Percentiles rank a stretch among this genome's conserved stretches.
phyloP scores from a whole-genome alignment of 2,329 filamentous ascomycete genomes.

The Immersiporthe knoxdaviesiana region DNA sequence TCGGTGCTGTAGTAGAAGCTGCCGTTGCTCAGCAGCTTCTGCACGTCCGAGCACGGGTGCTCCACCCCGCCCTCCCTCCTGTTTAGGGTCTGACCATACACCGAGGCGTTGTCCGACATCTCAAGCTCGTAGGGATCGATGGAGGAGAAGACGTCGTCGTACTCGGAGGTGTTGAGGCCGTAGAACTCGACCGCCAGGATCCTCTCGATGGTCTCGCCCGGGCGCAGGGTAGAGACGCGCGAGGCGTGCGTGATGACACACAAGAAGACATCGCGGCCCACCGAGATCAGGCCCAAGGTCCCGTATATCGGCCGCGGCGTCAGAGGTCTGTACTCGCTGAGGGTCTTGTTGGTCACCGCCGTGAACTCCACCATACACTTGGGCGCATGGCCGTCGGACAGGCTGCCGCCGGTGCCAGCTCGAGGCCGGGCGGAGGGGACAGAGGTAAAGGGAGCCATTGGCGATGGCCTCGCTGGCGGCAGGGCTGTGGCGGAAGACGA shows the following conservation, averaged over 20 bases:
- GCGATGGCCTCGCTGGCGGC: constrained; percentile 62
- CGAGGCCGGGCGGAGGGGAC: constrained; percentile 51
- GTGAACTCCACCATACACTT: constrained; percentile 90
- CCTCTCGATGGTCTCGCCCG: constrained; percentile 85
- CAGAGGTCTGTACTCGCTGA: constrained; percentile 77
- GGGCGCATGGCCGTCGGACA: constrained; percentile 51
- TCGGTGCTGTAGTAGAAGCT: constrained; percentile 99
- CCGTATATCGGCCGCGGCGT: constrained; percentile 77
- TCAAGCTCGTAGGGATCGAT: constrained; percentile 57
- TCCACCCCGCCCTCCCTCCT: constrained; percentile 73
- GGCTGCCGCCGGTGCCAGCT: constrained; percentile 39
- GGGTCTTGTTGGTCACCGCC: constrained; percentile 63
- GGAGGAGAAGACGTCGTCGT: constrained; percentile 71
- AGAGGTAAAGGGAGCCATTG: constrained; percentile 62
- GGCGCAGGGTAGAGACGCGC: constrained; percentile 79
- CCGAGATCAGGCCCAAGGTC: constrained; percentile 84
- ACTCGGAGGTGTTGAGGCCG: constrained; percentile 84
- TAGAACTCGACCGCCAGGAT: constrained; percentile 90
- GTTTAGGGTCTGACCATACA: constrained; percentile 58
- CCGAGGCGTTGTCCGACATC: constrained; percentile 49
- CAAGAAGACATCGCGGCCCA: constrained; percentile 84
- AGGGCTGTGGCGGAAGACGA: constrained; percentile 81
- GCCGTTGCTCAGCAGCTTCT: constrained; percentile 89
- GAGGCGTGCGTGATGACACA: constrained; percentile 83
- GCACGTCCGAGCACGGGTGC: constrained; percentile 87